Evolutionary conservation across 768 basidiomycete genomes (phyloP), one percentile per base, ranked within the genome.

Genomic region (Boletus tomentosulus): DNA sequence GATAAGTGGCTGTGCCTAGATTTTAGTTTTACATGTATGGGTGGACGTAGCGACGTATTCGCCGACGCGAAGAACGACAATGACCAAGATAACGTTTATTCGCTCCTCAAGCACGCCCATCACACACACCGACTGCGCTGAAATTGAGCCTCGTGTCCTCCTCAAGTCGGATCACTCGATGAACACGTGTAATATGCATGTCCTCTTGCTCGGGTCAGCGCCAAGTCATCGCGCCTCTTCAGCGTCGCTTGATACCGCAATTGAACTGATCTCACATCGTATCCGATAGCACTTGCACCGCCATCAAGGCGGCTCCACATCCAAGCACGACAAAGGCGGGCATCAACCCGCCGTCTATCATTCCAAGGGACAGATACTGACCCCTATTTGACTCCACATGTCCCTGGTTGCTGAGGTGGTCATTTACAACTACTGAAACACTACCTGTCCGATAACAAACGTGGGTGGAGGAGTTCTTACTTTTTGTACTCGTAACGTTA

Each of bases 1-100:
- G 58, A 57, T 56, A 13, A 28, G 68, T 68, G 66, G 66, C 66
- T 69, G 66, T 68, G 66, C 43, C 28, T 2, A 6, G 8, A 16
- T 34, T n/a, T 19, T 19, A 24, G 33, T 31, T 38, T 43, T 25
- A 44, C 25, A 42, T 24, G 43, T 44, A 44, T 15, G 12, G 10
- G 31, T 33, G 31, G n/a, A 19, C 3, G 11, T 6, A 38, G 38
- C 50, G 50, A 49, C 42, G 31, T 24, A n/a, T 30, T 43, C 25
- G 11, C 50, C 51, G 59, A 51, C 49, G 59, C 47, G 54, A 48
- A 48, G 46, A 46, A 58, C 30, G 49, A 33, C 39, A 25, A 33
- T 43, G 15, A 19, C 30, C 47, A 22, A 50, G 52, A 57, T 54
- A 61, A 37, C 48, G 25, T 30, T 34, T 50, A 48, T 42, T 51